phyloP scores from a whole-genome alignment of 352 stramenopile species.

The Globisporangium irregulare region DNA sequence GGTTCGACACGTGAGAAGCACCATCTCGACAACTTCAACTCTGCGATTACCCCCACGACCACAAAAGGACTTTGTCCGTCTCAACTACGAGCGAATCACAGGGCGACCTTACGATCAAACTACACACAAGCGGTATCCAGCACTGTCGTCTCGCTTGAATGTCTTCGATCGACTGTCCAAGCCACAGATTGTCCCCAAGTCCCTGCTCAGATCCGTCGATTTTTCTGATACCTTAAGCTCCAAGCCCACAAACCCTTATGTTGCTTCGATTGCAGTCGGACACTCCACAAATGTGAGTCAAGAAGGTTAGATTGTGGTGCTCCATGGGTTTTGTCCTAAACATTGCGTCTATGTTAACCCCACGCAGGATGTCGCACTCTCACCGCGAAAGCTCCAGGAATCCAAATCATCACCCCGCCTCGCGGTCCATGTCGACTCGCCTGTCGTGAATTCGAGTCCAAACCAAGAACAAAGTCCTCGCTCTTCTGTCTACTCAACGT shows the following conservation, averaged over 20 bases:
- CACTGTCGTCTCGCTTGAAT: not conserved
- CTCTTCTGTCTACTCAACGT: not conserved
- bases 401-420: slow-evolving; percentile 3
- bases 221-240: not conserved
- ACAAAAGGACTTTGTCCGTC: slow-evolving; percentile 49
- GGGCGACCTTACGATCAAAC: slow-evolving; percentile 25
- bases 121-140: not conserved
- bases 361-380: slow-evolving; percentile 5
- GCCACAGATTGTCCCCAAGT: slow-evolving; percentile 20
- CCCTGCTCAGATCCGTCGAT: slow-evolving; percentile 11
- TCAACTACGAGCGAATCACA: slow-evolving; percentile 55
- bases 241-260: not conserved
- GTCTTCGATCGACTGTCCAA: slow-evolving; percentile 48
- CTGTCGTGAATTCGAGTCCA: slow-evolving; percentile 4
- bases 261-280: not conserved
- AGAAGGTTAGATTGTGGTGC: not conserved
- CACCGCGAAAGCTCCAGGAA: not conserved
- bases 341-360: not conserved
- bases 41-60: slow-evolving; percentile 18
- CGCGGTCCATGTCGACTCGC: slow-evolving; percentile 12
- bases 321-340: not conserved
- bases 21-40: not conserved
- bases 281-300: not conserved
- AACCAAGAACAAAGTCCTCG: slow-evolving; percentile 19
- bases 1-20: slow-evolving; percentile 2